These are phyloP conservation scores for Fusarium sp. DNA, from an alignment of 2,329 filamentous ascomycete genomes.

Conservation along the genomic window DNA sequence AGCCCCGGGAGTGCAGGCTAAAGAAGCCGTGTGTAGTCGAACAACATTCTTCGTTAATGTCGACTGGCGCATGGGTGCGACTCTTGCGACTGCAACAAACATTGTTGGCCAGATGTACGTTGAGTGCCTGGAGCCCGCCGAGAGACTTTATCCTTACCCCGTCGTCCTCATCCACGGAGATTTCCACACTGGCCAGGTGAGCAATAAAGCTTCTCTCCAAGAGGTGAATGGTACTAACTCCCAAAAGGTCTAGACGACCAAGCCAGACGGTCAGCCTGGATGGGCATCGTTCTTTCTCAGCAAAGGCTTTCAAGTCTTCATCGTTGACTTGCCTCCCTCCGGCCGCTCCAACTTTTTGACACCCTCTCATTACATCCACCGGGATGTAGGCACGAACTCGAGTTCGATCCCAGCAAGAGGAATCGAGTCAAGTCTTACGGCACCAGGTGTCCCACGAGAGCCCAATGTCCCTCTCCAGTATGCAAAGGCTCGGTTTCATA, in stretches of 20 bases:
- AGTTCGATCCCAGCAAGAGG: constrained; percentile 31
- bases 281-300: constrained; percentile 59
- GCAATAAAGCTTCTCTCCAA: neutral
- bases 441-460: constrained; percentile 33
- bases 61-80: constrained; percentile 34
- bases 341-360: constrained; percentile 51
- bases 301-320: constrained; percentile 55
- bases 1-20: neutral
- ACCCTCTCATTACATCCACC: constrained; percentile 29
- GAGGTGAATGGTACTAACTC: neutral
- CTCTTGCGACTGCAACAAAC: constrained; percentile 16
- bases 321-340: constrained; percentile 55
- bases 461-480: constrained; percentile 18
- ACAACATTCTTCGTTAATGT: constrained; percentile 44
- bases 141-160: constrained; percentile 32
- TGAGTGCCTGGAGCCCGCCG: constrained; percentile 44
- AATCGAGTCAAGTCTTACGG: constrained; percentile 50
- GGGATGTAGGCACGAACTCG: constrained; percentile 33
- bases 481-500: constrained; percentile 47
- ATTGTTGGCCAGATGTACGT: constrained; percentile 51
- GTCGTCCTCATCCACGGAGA: constrained; percentile 53
- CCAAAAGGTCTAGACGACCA: constrained; percentile 55
- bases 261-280: constrained; percentile 58
- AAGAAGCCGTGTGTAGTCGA: constrained; percentile 25
- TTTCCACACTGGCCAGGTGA: constrained; percentile 50